Conservation (phyloP, 305 asterid species). For the Fraxinus greggii region DNA sequence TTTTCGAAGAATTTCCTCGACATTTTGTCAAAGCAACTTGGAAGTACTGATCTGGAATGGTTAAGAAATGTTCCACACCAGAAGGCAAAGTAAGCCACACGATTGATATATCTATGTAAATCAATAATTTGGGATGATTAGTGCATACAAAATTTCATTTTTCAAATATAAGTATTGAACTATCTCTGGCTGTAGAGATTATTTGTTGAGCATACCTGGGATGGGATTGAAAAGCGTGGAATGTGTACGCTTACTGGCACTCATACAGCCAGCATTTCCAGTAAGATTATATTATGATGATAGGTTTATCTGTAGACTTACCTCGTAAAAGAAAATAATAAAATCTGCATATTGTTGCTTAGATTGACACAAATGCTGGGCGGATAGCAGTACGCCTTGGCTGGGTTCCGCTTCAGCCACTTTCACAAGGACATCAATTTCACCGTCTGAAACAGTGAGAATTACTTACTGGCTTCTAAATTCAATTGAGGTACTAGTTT, state of each 20-base stretch:
- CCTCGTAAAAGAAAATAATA: not conserved
- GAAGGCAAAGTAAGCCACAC: conserved; percentile 45
- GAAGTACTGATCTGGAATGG: conserved; percentile 55
- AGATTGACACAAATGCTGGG: conserved; percentile 49
- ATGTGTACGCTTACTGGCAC: conserved; percentile 43
- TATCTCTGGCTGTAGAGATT: conserved; percentile 27
- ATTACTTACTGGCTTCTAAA: not conserved
- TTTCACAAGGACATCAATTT: conserved; percentile 35
- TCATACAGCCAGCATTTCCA: conserved; percentile 45
- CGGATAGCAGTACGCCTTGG: conserved; percentile 47
- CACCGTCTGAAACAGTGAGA: conserved; percentile 33
- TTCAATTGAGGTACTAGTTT: not conserved
- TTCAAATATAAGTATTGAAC: not conserved
- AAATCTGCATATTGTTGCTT: not conserved
- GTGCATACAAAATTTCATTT: not conserved
- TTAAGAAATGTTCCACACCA: conserved; percentile 43
- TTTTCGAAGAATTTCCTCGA: conserved; percentile 39
- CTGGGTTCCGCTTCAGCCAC: conserved; percentile 46
- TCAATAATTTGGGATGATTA: not conserved
- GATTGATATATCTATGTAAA: not conserved
- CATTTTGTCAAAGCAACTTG: conserved; percentile 26
- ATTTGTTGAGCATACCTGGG: conserved; percentile 41
- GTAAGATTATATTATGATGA: conserved; percentile 25
- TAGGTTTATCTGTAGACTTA: not conserved
- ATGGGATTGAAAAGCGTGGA: conserved; percentile 53